Percentiles rank a stretch among this genome's conserved stretches.
Evolutionary conservation across 768 basidiomycete genomes (phyloP).

Genomic region (Suillus spraguei): DNA sequence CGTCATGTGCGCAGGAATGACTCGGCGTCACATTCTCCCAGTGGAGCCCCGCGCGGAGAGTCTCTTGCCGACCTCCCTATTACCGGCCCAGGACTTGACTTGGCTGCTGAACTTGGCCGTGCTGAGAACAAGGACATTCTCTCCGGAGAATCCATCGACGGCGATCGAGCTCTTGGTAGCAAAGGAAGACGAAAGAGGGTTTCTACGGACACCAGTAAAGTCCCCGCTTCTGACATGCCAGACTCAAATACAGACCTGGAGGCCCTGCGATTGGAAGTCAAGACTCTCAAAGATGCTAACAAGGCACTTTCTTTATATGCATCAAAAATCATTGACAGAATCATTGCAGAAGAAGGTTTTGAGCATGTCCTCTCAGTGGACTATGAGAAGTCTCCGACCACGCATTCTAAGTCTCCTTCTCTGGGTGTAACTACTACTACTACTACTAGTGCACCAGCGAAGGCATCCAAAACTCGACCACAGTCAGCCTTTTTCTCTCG

Average conservation of each 20-base stretch:
- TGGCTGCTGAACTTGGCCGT: slow-evolving; percentile 89
- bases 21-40: slow-evolving; percentile 52
- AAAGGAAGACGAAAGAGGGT: slow-evolving; percentile 50
- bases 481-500: slow-evolving; percentile 59
- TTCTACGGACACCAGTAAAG: slow-evolving; percentile 32
- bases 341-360: slow-evolving; percentile 95
- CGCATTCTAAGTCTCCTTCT: slow-evolving; percentile 40
- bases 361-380: slow-evolving; percentile 96
- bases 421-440: slow-evolving; percentile 32
- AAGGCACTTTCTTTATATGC: slow-evolving; percentile 95
- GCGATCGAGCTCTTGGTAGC: slow-evolving; percentile 46
- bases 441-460: slow-evolving; percentile 16
- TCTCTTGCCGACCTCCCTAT: slow-evolving; percentile 86
- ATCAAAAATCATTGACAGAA: slow-evolving; percentile 97
- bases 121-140: slow-evolving; percentile 88
- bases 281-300: slow-evolving; percentile 92
- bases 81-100: slow-evolving; percentile 86
- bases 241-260: slow-evolving; percentile 50
- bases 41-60: slow-evolving; percentile 60
- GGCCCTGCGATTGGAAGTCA: slow-evolving; percentile 82
- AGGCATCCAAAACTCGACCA: slow-evolving; percentile 51
- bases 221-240: slow-evolving; percentile 39
- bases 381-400: slow-evolving; percentile 65
- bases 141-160: slow-evolving; percentile 54
- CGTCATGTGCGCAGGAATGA: slow-evolving; percentile 55